Base-by-base conservation (phyloP, 768 basidiomycete genomes). In the Sutorius australiensis region DNA sequence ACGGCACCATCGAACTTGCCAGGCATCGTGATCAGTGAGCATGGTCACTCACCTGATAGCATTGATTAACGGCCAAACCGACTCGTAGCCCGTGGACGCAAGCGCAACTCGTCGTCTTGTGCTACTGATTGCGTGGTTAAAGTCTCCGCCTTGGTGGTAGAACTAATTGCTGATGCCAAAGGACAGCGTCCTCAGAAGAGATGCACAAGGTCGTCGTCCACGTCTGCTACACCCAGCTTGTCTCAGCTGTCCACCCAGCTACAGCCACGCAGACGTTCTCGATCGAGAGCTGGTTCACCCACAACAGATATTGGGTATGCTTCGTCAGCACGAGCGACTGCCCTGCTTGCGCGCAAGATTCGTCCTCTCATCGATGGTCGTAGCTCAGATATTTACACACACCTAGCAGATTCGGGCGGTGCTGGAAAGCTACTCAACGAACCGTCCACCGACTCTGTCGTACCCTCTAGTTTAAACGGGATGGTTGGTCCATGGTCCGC, bases 341-440 rank as follows among this genome's bases (percentile, higher is more conserved):
- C 61, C 19, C 62, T 64, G 32, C 56, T 58, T 31, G 59, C 55
- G 30, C 55, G 54, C 51, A 69, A 52, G 51, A 46, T 44, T 24
- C 62, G 54, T 34, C 52, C 62, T 24, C 34, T 60, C 34, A 51
- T 61, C 39, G 27, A 38, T 47, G 33, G 21, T 47, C 55, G 39
- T n/a, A 56, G 36, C 54, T 48, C 57, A 27, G 67, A 71, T 50
- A 71, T 71, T 31, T 68, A 68, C 52, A 48, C 45, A 0, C 60
- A 67, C 38, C 57, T 69, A 46, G 67, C 67, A 37, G 67, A 52
- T 57, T 54, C 67, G 3, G 46, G 51, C 32, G 56, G 43, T 11
- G 34, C 42, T 2, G 46, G 51, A 42, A 45, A 31, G 12, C 30
- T 65, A 17, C 43, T 63, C 11, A 51, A 40, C 38, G 54, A 48